These are phyloP conservation scores for Scutellaria minor DNA, from an alignment of 257 asterid species.

Conservation along the genomic window DNA sequence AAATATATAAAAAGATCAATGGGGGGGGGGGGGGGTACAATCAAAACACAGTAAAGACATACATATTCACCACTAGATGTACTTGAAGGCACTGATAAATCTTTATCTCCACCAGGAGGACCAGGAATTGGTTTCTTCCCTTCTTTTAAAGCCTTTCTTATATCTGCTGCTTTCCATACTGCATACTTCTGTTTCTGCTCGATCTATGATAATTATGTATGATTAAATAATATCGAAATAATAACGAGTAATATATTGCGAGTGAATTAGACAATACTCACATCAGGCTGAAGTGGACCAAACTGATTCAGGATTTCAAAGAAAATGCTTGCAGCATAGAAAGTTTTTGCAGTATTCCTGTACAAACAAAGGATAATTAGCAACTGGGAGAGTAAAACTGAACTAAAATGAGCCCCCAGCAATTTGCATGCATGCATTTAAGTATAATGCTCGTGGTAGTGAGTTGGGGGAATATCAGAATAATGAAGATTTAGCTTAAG, in stretches of 20 bases:
- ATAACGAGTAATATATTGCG: neutral
- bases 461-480: neutral
- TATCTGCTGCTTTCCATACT: conserved; percentile 98
- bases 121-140: conserved; percentile 94
- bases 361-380: conserved; percentile 32
- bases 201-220: conserved; percentile 51
- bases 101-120: conserved; percentile 90
- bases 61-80: conserved; percentile 56
- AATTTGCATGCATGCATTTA: neutral
- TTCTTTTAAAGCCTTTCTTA: conserved; percentile 94
- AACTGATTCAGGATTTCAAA: conserved; percentile 91
- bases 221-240: conserved; percentile 16
- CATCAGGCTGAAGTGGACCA: conserved; percentile 90
- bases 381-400: conserved; percentile 2
- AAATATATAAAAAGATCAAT: neutral
- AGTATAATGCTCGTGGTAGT: conserved; percentile 2
- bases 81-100: conserved; percentile 51
- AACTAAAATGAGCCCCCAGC: neutral
- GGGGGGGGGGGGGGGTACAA: neutral
- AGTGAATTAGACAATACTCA: conserved; percentile 42
- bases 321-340: conserved; percentile 96
- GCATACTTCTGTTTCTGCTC: conserved; percentile 99
- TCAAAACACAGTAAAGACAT: conserved; percentile 32
- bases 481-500: neutral
- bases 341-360: conserved; percentile 98